A percentile compares a stretch with the other conserved stretches of the same genome.
These are phyloP conservation scores for Coemansia javaensis DNA, from an alignment of 192 early-diverging fungal species.

Conservation along the genomic window DNA sequence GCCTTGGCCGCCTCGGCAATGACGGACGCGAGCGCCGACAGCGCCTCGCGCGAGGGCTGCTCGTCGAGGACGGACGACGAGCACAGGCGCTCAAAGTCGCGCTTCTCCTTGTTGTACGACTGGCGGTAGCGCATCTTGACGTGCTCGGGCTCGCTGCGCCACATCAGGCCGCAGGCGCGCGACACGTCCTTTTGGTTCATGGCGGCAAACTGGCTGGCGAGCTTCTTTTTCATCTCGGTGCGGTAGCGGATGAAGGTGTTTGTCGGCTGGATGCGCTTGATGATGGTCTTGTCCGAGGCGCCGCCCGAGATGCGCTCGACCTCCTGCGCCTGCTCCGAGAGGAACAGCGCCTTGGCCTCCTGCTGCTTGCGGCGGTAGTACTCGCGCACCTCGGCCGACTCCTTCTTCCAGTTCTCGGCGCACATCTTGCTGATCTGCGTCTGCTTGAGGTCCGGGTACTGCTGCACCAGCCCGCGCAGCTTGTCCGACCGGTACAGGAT, in stretches of 20 bases:
- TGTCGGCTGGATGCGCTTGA: constrained; percentile 52
- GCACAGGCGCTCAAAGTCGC: constrained; percentile 52
- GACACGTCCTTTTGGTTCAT: constrained; percentile 55
- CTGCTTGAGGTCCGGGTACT: constrained; percentile 49
- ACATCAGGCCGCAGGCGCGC: constrained; percentile 52
- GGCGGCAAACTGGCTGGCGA: constrained; percentile 43
- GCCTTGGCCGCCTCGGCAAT: constrained; percentile 21
- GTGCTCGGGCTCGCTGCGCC: constrained; percentile 49
- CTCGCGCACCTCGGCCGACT: constrained; percentile 47
- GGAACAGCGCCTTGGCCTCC: constrained; percentile 44
- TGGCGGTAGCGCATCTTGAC: constrained; percentile 55
- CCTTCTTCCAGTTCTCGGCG: constrained; percentile 52
- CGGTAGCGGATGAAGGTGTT: constrained; percentile 57
- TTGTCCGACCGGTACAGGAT: constrained; percentile 53
- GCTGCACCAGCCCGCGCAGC: constrained; percentile 44
- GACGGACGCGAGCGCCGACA: constrained; percentile 36
- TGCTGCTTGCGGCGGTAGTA: constrained; percentile 46
- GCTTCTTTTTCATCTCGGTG: constrained; percentile 51
- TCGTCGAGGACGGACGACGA: constrained; percentile 39
- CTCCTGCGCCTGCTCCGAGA: constrained; percentile 46
- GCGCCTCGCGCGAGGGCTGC: constrained; percentile 38
- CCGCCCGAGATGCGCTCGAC: constrained; percentile 46
- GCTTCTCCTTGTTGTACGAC: constrained; percentile 52
- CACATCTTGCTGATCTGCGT: constrained; percentile 54
- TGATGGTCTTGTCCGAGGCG: constrained; percentile 35